phyloP scores from a whole-genome alignment of 2,329 filamentous ascomycete species.

The Aureobasidium uvarum region DNA sequence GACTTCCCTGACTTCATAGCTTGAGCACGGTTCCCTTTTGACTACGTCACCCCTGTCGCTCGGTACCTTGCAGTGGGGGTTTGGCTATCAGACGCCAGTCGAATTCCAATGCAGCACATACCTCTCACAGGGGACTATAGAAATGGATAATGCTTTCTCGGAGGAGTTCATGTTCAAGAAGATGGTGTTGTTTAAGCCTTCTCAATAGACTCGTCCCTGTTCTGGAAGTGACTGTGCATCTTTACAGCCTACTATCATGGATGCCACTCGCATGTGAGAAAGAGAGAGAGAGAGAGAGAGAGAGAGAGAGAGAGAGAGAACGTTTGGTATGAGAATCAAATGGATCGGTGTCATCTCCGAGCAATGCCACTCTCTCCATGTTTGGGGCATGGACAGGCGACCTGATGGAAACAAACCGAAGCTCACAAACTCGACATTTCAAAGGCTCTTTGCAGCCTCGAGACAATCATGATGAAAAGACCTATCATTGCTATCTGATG shows the following conservation, averaged over 20 bases:
- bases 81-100: background rate
- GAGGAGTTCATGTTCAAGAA: background rate
- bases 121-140: background rate
- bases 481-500: background rate
- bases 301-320: background rate
- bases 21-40: background rate
- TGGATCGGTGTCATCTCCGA: background rate
- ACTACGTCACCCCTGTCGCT: conserved; percentile 1
- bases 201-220: background rate
- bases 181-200: background rate
- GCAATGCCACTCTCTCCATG: conserved; percentile 2
- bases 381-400: conserved; percentile 15
- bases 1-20: conserved; percentile 26
- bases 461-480: background rate
- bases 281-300: background rate
- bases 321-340: background rate
- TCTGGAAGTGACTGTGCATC: background rate
- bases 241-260: background rate
- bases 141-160: background rate
- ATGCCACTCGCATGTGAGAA: background rate
- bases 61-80: conserved; percentile 9
- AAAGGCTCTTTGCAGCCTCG: background rate
- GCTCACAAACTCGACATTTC: background rate
- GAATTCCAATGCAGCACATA: background rate
- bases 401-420: conserved; percentile 11